Conservation (phyloP, 1,139 yeast species). For the Nakaseomyces glabratus region DNA sequence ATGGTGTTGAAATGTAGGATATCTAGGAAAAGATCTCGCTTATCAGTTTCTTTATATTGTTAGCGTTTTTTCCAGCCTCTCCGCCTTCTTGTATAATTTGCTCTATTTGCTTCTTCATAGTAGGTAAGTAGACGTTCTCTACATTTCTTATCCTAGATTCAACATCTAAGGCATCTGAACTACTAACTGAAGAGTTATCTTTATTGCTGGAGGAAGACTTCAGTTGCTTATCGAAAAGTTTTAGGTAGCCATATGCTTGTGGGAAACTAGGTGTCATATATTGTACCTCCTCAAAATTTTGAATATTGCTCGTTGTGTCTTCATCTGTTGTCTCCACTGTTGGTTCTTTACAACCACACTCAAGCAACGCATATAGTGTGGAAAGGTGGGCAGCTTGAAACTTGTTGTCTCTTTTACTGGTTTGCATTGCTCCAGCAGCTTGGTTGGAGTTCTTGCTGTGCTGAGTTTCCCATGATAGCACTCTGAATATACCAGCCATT, state of each 20-base stretch:
- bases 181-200: slow-evolving; percentile 9
- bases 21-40: background rate
- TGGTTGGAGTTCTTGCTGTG: slow-evolving; percentile 15
- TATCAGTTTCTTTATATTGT: slow-evolving; percentile 25
- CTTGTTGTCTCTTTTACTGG: slow-evolving; percentile 18
- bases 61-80: slow-evolving; percentile 56
- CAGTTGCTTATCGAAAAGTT: slow-evolving; percentile 41
- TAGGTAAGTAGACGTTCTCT: slow-evolving; percentile 43
- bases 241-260: slow-evolving; percentile 52
- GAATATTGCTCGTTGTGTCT: slow-evolving; percentile 10
- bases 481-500: slow-evolving; percentile 45
- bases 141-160: slow-evolving; percentile 52
- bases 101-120: slow-evolving; percentile 44
- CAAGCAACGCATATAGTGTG: slow-evolving; percentile 38
- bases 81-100: slow-evolving; percentile 63
- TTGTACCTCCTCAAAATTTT: slow-evolving; percentile 26
- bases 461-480: slow-evolving; percentile 49
- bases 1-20: background rate
- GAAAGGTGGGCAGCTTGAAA: slow-evolving; percentile 31
- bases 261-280: slow-evolving; percentile 48
- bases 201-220: slow-evolving; percentile 17
- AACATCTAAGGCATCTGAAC: slow-evolving; percentile 30
- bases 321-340: slow-evolving; percentile 8
- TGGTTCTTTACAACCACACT: slow-evolving; percentile 34
- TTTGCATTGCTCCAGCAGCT: slow-evolving; percentile 18